These are phyloP conservation scores for Xylona heveae DNA, from an alignment of 495 filamentous ascomycete genomes.

Conservation along the genomic window DNA sequence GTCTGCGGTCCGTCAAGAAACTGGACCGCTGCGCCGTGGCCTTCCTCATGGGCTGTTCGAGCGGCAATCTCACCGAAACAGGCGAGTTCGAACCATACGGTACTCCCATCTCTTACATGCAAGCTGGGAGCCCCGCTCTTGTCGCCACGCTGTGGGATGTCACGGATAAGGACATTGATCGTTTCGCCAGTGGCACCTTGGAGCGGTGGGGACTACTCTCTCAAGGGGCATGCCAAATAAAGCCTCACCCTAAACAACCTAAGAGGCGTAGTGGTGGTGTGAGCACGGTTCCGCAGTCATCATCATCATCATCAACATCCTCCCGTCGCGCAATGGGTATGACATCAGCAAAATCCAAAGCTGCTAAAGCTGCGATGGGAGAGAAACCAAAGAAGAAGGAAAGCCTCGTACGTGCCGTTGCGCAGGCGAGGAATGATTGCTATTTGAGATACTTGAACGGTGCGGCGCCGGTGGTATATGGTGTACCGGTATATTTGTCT, in stretches of 20 bases:
- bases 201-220: slow-evolving; percentile 65
- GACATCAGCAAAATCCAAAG: background rate
- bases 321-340: background rate
- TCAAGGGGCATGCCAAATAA: background rate
- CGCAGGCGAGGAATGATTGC: slow-evolving; percentile 48
- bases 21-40: slow-evolving; percentile 60
- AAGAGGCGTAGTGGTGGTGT: slow-evolving; percentile 6
- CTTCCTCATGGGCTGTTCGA: slow-evolving; percentile 83
- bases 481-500: slow-evolving; percentile 69
- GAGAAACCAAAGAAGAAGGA: slow-evolving; percentile 12
- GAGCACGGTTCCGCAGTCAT: slow-evolving; percentile 9
- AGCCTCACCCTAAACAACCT: slow-evolving; percentile 7
- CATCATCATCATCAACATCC: background rate
- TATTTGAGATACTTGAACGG: slow-evolving; percentile 79
- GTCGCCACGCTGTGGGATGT: slow-evolving; percentile 94
- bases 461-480: slow-evolving; percentile 83
- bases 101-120: slow-evolving; percentile 74
- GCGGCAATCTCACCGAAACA: slow-evolving; percentile 50
- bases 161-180: slow-evolving; percentile 89
- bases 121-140: slow-evolving; percentile 60
- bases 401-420: slow-evolving; percentile 57
- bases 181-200: slow-evolving; percentile 55
- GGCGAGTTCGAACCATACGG: slow-evolving; percentile 82
- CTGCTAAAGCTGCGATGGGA: slow-evolving; percentile 8
- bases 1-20: slow-evolving; percentile 52